Evolutionary conservation across 139 green algal genomes (phyloP), one percentile per base, ranked within the genome.

Genomic region (Chlorella sorokiniana): DNA sequence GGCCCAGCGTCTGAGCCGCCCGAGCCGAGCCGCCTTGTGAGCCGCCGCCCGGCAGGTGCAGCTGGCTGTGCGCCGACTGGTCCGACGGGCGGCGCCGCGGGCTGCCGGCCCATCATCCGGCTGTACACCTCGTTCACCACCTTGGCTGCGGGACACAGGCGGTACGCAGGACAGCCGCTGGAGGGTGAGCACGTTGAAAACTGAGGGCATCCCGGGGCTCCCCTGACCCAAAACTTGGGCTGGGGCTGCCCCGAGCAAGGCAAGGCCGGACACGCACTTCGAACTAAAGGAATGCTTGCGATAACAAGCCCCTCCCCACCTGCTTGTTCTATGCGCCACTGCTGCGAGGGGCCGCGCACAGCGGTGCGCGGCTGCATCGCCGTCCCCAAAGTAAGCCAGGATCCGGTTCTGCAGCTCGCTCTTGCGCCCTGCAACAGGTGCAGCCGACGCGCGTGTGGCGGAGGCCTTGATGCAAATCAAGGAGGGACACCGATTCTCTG

Each of bases 341-440:
- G 82, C 68, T 67, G 22, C 27, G 16, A 37, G 27, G 76, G 73
- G 35, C 25, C 51, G 11, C 40, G 38, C n/a, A 31, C 42, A 10
- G 41, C 18, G 52, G 18, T n/a, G 38, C 79, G 52, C 18, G 51
- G 52, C 31, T 76, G 42, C 61, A 27, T 51, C 25, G 73, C 54
- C 10, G 73, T 84, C 80, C 1, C 85, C 87, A n/a, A 90, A 61
- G 61, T 83, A 90, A 25, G 72, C 62, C 0, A 90, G 33, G 27
- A 91, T 52, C 45, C 87, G 83, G 35, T 56, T 51, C 64, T 86
- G 82, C 23, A 92, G 73, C 73, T 79, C 73, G 23, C 27, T 7
- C 54, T 79, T 79, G 25, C 73, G 73, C 4, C 73, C 73, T 79
- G 73, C 33, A 10, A 51, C 22, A 72, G 3, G 37, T 59, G 48